These are phyloP conservation scores for Brasilioporus rufonigricans DNA, from an alignment of 768 basidiomycete species.

Conservation along the genomic window DNA sequence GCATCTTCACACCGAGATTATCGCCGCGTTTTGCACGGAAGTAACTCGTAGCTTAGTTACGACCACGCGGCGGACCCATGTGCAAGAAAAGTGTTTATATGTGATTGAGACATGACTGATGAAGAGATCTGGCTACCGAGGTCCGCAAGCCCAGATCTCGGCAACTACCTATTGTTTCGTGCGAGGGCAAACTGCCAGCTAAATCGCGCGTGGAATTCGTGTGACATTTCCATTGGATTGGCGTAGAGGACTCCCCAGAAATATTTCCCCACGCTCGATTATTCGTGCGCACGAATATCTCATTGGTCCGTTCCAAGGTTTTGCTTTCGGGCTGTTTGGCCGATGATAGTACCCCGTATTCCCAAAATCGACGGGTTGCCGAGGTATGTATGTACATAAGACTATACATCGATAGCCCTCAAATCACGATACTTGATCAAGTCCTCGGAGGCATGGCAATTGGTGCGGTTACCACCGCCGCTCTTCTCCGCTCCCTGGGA, in stretches of 20 bases:
- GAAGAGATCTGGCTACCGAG: not conserved
- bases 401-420: too few species aligned
- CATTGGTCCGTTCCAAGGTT: not conserved
- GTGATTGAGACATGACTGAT: not conserved
- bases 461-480: too few species aligned
- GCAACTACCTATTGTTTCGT: not conserved
- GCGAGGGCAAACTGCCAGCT: not conserved
- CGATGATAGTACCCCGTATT: not conserved
- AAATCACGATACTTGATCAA: too few species aligned
- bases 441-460: too few species aligned
- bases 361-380: not conserved
- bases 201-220: not conserved
- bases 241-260: too few species aligned
- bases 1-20: constrained; percentile 1
- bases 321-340: not conserved
- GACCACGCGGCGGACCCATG: too few species aligned
- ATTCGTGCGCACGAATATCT: too few species aligned
- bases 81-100: not conserved
- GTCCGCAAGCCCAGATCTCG: not conserved
- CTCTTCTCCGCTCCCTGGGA: too few species aligned
- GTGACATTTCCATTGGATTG: too few species aligned
- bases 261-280: too few species aligned
- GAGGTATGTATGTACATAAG: not conserved
- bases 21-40: too few species aligned
- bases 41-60: too few species aligned